Conservation (phyloP, 2,329 filamentous ascomycete species). For the Colletotrichum melonis region DNA sequence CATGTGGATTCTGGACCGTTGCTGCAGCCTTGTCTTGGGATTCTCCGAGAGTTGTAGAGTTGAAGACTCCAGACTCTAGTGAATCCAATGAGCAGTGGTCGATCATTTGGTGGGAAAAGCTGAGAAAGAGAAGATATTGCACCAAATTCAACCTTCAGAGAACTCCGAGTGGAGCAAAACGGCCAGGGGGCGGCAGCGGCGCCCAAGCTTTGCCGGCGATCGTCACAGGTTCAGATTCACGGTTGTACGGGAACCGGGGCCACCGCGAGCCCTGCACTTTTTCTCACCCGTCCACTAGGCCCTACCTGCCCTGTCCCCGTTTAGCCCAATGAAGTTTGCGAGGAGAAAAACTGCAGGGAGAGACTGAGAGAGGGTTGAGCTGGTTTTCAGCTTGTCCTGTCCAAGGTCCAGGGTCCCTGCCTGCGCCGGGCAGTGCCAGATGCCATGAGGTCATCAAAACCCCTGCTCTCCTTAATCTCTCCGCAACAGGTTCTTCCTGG, state of each 20-base stretch:
- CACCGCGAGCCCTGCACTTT: constrained; percentile 21
- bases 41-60: not conserved
- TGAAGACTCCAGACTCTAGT: not conserved
- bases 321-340: constrained; percentile 4
- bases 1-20: not conserved
- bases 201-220: constrained; percentile 29
- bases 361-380: not conserved
- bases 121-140: not conserved
- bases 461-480: constrained; percentile 33
- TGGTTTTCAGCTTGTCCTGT: not conserved
- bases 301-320: not conserved
- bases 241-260: constrained; percentile 26
- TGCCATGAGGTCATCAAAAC: constrained; percentile 32
- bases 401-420: constrained; percentile 19
- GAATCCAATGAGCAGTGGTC: not conserved
- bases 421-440: constrained; percentile 17
- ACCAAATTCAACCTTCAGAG: not conserved
- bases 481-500: constrained; percentile 26
- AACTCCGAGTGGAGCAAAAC: not conserved
- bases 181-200: not conserved
- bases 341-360: not conserved
- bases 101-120: not conserved
- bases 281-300: constrained; percentile 4
- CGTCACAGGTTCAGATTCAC: constrained; percentile 28
- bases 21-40: not conserved